Evolutionary conservation across 106 monocot species (phyloP), one percentile per base, ranked within the genome.

Genomic region (Triglochin maritima): DNA sequence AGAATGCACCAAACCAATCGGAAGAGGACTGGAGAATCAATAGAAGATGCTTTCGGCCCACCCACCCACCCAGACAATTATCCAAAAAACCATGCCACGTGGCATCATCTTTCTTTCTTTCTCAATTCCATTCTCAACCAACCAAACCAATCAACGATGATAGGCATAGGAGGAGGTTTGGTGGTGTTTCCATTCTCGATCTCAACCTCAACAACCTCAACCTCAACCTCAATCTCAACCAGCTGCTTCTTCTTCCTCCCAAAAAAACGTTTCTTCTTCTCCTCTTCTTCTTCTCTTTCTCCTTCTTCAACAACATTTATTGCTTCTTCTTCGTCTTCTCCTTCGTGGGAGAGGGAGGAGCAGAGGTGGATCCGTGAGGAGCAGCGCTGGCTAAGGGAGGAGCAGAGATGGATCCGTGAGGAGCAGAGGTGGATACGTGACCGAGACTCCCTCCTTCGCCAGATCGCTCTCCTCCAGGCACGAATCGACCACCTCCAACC

Each of bases 361-460:
- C 17, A 63, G 4, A 81, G 90, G 47, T 96, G 96, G 96, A 64
- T 84, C 7, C 79, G 96, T 50, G 96, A 96, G 77, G 96, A 96
- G 78, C 17, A 63, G 4, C 81, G 90, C 44, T 96, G 96, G 96
- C 67, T 84, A 7, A 79, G 96, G 55, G 96, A 96, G 77, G 96
- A 96, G 78, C 87, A 90, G 76, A 74, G 96, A 6, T 91, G 96
- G 96, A 46, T 86, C 5, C 81, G 85, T 0, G 96, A 96, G 61
- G 96, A 96, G 81, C 85, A 80, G 77, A 69, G 96, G 11, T 96
- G 90, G 96, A 49, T 91, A 46, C 79, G 95, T 2, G 95, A 96
- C 69, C 72, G 88, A 46, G 85, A 87, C 41, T 53, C 81, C 6
- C 81, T 96, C 13, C 81, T 96, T 49, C 62, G 69, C 44, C 82